Percentiles rank a stretch among this genome's conserved stretches.
Evolutionary conservation across 495 filamentous ascomycete species (phyloP).

Genomic region (Penicillium paradoxum): DNA sequence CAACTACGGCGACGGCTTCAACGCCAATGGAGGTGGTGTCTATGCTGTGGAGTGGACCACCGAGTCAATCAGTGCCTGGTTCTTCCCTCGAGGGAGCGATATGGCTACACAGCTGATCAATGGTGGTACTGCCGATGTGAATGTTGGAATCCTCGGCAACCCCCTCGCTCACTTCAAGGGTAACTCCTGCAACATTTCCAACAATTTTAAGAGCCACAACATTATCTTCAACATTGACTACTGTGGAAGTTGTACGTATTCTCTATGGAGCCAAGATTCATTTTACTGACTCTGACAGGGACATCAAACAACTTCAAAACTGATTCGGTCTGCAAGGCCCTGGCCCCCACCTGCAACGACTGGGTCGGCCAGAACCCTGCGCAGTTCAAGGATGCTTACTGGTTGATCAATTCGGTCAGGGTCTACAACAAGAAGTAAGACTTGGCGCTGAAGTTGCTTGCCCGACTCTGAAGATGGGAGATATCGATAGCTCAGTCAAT

Average conservation of each 20-base stretch:
- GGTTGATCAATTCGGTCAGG: neutral
- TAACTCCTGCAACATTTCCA: neutral
- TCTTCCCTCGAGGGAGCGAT: constrained; percentile 33
- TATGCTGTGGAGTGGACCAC: constrained; percentile 52
- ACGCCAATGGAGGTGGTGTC: constrained; percentile 46
- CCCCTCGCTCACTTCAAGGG: neutral
- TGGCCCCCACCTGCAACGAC: neutral
- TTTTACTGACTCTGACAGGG: neutral
- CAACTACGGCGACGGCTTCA: constrained; percentile 47
- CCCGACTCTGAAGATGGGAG: neutral
- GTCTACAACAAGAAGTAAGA: neutral
- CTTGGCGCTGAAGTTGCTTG: neutral
- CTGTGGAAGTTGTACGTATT: neutral
- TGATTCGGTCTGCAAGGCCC: neutral
- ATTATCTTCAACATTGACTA: neutral
- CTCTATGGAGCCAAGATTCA: neutral
- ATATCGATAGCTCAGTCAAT: neutral
- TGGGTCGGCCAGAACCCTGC: neutral
- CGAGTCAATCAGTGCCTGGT: constrained; percentile 51
- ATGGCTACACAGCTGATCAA: constrained; percentile 17
- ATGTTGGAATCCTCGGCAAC: neutral
- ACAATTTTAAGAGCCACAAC: neutral
- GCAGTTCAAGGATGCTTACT: neutral
- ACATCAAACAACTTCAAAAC: neutral
- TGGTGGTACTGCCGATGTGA: neutral